Evolutionary conservation across 2,329 filamentous ascomycete species (phyloP), one percentile per base, ranked within the genome.

Genomic region (Trichoderma guizhouense): DNA sequence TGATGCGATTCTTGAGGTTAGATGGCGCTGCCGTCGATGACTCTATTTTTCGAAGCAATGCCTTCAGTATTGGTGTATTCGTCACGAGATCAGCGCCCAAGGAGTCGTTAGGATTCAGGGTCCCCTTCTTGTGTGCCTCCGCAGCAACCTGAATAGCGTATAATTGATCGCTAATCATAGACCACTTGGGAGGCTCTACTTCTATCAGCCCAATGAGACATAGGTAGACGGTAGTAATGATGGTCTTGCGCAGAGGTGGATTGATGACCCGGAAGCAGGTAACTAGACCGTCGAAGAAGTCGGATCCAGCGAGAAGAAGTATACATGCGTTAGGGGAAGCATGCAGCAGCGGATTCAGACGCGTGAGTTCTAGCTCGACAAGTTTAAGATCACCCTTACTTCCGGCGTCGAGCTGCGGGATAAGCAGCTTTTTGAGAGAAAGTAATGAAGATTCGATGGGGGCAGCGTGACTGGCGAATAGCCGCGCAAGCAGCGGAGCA

Each of bases 61-160:
- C 88, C 68, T 87, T 86, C 2, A 97, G 81, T 1, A 98, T 79
- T 2, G 94, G 92, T 1, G 95, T 97, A 26, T 88, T 90, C 58
- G 93, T 95, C 24, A 97, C 90, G 0, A 98, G 83, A 79, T 95
- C 93, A 2, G 92, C 89, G 0, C 97, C 89, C n/a, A 98, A 84
- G 0, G 92, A 93, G 75, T 91, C 89, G 74, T 89, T 89, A n/a
- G 78, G 84, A 74, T 86, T 88, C 57, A 86, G 81, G 0, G 86
- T 86, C 0, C 88, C 87, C 11, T 81, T 78, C 77, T 86, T 88
- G 75, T 91, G 89, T 15, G 88, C 83, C 64, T 93, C 90, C 6
- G 92, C 91, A 26, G 89, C 89, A 4, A 87, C 85, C 77, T 94
- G 95, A 34, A 98, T 84, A 12, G 89, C 89, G 80, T 96, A 98